These are phyloP conservation scores for Pholiota microspora DNA, from an alignment of 768 basidiomycete species.

Conservation along the genomic window DNA sequence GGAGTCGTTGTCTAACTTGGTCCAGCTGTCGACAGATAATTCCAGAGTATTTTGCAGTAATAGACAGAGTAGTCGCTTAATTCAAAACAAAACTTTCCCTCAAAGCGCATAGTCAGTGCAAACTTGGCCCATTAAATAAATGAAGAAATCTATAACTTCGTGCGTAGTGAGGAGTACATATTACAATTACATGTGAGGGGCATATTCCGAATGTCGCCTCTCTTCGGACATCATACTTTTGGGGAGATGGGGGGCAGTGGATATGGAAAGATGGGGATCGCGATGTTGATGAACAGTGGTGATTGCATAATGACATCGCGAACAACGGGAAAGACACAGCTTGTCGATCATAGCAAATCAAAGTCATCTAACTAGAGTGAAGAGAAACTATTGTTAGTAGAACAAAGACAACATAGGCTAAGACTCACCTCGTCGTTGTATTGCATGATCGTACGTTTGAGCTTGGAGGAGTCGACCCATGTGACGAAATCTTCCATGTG, in stretches of 20 bases:
- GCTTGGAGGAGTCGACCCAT: constrained; percentile 97
- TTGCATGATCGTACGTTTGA: constrained; percentile 91
- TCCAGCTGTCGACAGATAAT: too few species aligned
- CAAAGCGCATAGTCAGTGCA: too few species aligned
- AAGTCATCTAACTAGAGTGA: constrained; percentile 83
- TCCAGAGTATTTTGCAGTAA: too few species aligned
- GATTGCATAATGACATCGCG: too few species aligned
- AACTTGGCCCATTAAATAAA: too few species aligned
- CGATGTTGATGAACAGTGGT: too few species aligned
- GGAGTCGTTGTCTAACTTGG: too few species aligned
- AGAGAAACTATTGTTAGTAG: constrained; percentile 12
- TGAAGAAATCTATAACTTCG: too few species aligned
- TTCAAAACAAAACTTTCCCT: too few species aligned
- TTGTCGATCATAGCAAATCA: constrained; percentile 61
- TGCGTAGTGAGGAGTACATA: too few species aligned
- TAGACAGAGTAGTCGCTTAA: too few species aligned
- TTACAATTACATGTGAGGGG: background rate
- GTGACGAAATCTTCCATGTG: constrained; percentile 99
- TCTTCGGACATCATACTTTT: background rate
- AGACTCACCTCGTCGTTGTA: constrained; percentile 90
- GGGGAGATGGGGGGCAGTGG: background rate
- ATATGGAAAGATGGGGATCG: background rate
- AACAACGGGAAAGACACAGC: background rate
- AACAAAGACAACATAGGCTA: background rate
- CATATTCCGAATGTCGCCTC: background rate